Evolutionary conservation across 352 stramenopile genomes (phyloP), one percentile per base, ranked within the genome.

Genomic region (Pythium apleroticum): DNA sequence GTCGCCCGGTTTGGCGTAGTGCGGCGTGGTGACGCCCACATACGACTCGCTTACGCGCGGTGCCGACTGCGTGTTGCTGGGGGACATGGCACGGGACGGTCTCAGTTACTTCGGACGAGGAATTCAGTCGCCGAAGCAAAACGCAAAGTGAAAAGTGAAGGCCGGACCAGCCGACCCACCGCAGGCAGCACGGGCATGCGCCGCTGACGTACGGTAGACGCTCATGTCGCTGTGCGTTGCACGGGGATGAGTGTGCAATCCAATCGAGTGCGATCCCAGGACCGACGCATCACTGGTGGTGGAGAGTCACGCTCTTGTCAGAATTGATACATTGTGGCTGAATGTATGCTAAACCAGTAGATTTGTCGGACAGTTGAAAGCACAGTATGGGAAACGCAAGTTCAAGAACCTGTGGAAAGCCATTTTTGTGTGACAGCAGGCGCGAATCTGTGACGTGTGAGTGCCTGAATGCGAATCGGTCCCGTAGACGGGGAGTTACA

Each of bases 191-290:
- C 19, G 5, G 2, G n/a, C 20, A 50, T 41, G 33, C 33, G 43
- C n/a, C 43, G 43, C 43, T 50, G 43, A 50, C n/a, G 43, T 41
- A 41, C 33, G 33, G 33, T 27, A 50, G 43, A 22, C 43, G 8
- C n/a, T 50, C 43, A 50, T 50, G 43, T 50, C 43, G 43, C 43
- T 27, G 43, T 27, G 43, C 43, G 43, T 50, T 50, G 43, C 43
- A 50, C 28, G 43, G 17, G 33, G 33, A 41, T 41, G 33, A 41
- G 33, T 41, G 33, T 17, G 33, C 30, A 33, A 33, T 33, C 30
- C 30, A 33, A 33, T 33, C 30, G 30, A 33, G n/a, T 50, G 43
- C 20, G 43, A 50, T 50, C 43, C 43, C 43, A 50, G 4, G n/a
- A 27, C 19, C 43, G 43, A 28, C 43, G n/a, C 43, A 50, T 50